phyloP scores from a whole-genome alignment of 768 basidiomycete species.

The Lentinula aciculospora region DNA sequence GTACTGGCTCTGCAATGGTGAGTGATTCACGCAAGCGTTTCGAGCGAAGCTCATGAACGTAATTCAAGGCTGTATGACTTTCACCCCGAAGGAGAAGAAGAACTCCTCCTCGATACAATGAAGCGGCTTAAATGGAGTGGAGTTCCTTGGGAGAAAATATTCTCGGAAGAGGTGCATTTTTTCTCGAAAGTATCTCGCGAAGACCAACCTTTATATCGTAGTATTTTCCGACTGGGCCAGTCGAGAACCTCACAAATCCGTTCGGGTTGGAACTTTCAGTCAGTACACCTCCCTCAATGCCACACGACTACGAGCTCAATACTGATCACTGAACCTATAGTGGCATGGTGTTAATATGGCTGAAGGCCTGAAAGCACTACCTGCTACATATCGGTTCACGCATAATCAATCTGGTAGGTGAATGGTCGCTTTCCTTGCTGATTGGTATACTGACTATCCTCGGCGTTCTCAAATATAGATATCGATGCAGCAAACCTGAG shows the following conservation, averaged over 20 bases:
- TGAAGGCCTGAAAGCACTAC: slow-evolving; percentile 50
- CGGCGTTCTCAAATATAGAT: slow-evolving; percentile 22
- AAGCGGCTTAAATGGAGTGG: slow-evolving; percentile 43
- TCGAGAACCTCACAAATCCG: slow-evolving; percentile 8
- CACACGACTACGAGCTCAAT: not conserved
- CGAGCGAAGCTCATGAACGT: not conserved
- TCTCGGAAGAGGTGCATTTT: slow-evolving; percentile 30
- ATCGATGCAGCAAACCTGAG: slow-evolving; percentile 44
- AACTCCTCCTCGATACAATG: slow-evolving; percentile 48
- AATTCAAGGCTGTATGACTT: slow-evolving; percentile 42
- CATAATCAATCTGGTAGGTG: slow-evolving; percentile 45
- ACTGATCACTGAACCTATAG: no score
- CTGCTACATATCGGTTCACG: slow-evolving; percentile 50
- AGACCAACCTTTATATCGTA: no score
- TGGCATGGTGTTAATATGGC: slow-evolving; percentile 60
- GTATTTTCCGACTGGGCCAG: slow-evolving; percentile 7
- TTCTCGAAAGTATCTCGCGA: not conserved
- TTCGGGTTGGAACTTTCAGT: slow-evolving; percentile 8
- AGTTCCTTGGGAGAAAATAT: slow-evolving; percentile 51
- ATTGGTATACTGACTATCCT: not conserved
- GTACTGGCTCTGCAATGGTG: slow-evolving; percentile 52
- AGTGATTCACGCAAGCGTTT: not conserved
- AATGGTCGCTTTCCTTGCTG: not conserved
- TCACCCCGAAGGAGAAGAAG: slow-evolving; percentile 43
- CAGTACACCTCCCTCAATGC: not conserved